Conservation (phyloP, 371 early-diverging fungal species). For the Apophysomyces trapeziformis region DNA sequence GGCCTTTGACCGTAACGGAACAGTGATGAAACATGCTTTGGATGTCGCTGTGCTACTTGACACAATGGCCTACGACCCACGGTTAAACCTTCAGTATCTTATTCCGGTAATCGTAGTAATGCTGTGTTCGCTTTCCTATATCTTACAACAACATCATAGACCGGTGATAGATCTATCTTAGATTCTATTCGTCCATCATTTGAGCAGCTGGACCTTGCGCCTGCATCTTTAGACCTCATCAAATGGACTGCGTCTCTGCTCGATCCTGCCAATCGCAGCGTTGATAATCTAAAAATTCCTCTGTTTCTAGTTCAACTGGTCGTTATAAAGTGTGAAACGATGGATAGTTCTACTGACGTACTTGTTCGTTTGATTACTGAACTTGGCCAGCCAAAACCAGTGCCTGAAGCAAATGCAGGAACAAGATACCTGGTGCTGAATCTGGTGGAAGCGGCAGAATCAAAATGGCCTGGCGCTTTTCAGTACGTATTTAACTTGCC, state of each 20-base stretch:
- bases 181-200: conserved; percentile 41
- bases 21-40: conserved; percentile 48
- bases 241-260: conserved; percentile 38
- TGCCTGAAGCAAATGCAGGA: conserved; percentile 18
- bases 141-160: conserved; percentile 14
- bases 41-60: conserved; percentile 50
- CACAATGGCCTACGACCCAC: conserved; percentile 40
- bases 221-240: conserved; percentile 44
- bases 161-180: conserved; percentile 40
- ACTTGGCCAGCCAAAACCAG: conserved; percentile 20
- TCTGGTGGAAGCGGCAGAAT: conserved; percentile 36
- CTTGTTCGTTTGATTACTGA: conserved; percentile 39
- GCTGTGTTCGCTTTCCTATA: not conserved
- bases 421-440: conserved; percentile 36
- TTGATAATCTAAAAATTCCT: conserved; percentile 41
- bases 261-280: conserved; percentile 16
- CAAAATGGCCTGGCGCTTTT: conserved; percentile 47
- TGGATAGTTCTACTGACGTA: conserved; percentile 29
- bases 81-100: conserved; percentile 29
- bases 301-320: conserved; percentile 39
- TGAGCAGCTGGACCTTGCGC: conserved; percentile 36
- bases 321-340: conserved; percentile 22
- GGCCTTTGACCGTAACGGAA: conserved; percentile 38
- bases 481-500: conserved; percentile 21
- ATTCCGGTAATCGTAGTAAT: conserved; percentile 32